These are phyloP conservation scores for Schizochytrium sp. DNA, from an alignment of 108 stramenopile genomes.

Conservation along the genomic window DNA sequence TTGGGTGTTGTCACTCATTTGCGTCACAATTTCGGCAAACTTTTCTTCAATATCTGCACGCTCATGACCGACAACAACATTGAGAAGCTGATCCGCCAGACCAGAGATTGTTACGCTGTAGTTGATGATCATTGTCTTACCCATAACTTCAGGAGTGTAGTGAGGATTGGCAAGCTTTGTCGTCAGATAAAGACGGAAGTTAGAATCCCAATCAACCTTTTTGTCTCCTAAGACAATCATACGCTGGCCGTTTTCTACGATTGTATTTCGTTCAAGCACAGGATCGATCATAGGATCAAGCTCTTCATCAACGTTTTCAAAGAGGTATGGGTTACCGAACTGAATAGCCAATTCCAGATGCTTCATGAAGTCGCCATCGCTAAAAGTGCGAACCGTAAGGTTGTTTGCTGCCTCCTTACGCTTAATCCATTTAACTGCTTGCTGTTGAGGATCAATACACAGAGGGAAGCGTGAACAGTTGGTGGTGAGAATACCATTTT, in stretches of 20 bases:
- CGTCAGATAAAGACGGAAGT: slow-evolving; percentile 80
- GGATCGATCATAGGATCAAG: slow-evolving; percentile 83
- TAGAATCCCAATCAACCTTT: slow-evolving; percentile 78
- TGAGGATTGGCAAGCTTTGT: slow-evolving; percentile 81
- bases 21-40: slow-evolving; percentile 74
- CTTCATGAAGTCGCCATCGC: slow-evolving; percentile 83
- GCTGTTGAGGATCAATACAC: slow-evolving; percentile 83
- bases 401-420: slow-evolving; percentile 75
- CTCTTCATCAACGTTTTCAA: slow-evolving; percentile 81
- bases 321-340: slow-evolving; percentile 82
- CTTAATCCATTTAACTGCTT: slow-evolving; percentile 83
- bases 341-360: slow-evolving; percentile 83
- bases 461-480: slow-evolving; percentile 78
- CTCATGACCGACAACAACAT: slow-evolving; percentile 81
- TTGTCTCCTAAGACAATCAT: slow-evolving; percentile 80
- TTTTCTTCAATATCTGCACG: slow-evolving; percentile 79
- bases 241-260: slow-evolving; percentile 69
- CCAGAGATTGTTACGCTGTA: slow-evolving; percentile 82
- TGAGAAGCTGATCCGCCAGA: slow-evolving; percentile 80
- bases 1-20: slow-evolving; percentile 78
- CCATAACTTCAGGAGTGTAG: slow-evolving; percentile 83
- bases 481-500: slow-evolving; percentile 82
- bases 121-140: slow-evolving; percentile 83
- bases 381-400: slow-evolving; percentile 77
- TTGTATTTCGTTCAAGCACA: slow-evolving; percentile 78